Conservation (phyloP, 2,329 filamentous ascomycete species). For the Claviceps humidiphila region DNA sequence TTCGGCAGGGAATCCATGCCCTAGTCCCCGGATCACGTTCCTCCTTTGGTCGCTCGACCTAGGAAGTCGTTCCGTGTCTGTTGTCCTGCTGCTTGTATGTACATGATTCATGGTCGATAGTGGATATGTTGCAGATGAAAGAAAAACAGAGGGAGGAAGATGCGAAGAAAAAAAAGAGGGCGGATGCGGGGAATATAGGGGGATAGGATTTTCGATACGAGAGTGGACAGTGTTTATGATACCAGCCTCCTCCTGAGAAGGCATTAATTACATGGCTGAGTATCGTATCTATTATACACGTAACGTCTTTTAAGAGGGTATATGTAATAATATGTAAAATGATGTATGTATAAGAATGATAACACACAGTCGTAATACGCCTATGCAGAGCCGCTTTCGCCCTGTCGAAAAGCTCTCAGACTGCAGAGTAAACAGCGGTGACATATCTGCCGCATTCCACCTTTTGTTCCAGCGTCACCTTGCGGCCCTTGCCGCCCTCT, state of each 20-base stretch:
- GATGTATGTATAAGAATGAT: too few relatives aligned
- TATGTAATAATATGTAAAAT: too few relatives aligned
- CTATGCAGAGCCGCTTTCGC: too few relatives aligned
- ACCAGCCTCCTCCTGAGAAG: background rate
- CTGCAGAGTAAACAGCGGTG: conserved; percentile 67
- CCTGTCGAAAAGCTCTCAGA: conserved; percentile 18
- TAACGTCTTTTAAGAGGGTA: too few relatives aligned
- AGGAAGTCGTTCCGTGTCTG: background rate
- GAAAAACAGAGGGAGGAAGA: too few relatives aligned
- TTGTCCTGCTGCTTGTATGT: background rate
- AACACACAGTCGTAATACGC: too few relatives aligned
- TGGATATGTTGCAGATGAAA: too few relatives aligned
- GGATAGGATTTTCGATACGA: background rate
- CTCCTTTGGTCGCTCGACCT: background rate
- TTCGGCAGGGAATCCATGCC: background rate
- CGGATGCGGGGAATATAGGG: too few relatives aligned
- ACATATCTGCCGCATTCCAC: conserved; percentile 76
- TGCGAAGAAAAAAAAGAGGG: too few relatives aligned
- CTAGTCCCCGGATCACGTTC: background rate
- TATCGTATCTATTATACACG: background rate
- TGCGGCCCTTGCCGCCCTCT: conserved; percentile 46
- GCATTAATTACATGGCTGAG: background rate
- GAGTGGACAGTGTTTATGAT: background rate
- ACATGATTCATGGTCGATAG: background rate
- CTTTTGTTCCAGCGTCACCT: conserved; percentile 67